These are phyloP conservation scores for Boletales sp. DNA, from an alignment of 768 basidiomycete genomes.

Conservation along the genomic window DNA sequence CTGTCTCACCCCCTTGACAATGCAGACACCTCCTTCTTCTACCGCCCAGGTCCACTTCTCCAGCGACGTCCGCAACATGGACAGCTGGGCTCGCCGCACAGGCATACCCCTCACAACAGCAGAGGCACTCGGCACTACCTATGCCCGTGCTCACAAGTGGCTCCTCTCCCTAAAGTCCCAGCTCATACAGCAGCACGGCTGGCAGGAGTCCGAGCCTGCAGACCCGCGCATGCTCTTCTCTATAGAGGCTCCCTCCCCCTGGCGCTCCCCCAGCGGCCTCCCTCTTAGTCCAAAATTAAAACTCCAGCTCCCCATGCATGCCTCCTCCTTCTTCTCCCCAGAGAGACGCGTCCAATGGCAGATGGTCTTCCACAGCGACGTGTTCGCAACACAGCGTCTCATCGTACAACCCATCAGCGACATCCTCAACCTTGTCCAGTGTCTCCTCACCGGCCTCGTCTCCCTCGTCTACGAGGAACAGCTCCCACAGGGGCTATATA, in stretches of 20 bases:
- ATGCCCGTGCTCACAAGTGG: conserved; percentile 80
- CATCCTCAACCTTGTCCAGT: conserved; percentile 65
- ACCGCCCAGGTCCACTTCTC: conserved; percentile 71
- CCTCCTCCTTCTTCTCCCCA: conserved; percentile 82
- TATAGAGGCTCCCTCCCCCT: conserved; percentile 74
- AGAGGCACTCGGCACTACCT: conserved; percentile 75
- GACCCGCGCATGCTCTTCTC: conserved; percentile 76
- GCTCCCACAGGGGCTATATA: conserved; percentile 64
- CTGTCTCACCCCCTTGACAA: conserved; percentile 1
- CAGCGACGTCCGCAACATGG: conserved; percentile 77
- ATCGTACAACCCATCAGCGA: conserved; percentile 67
- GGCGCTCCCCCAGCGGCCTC: conserved; percentile 71
- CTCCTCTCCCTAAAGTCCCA: conserved; percentile 56
- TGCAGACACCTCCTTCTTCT: conserved; percentile 33
- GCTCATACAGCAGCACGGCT: conserved; percentile 67
- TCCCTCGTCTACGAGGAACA: conserved; percentile 74
- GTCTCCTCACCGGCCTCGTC: conserved; percentile 68
- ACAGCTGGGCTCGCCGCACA: conserved; percentile 77
- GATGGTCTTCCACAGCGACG: conserved; percentile 83
- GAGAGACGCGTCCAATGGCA: conserved; percentile 85
- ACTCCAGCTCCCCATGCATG: conserved; percentile 72
- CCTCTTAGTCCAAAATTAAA: conserved; percentile 73
- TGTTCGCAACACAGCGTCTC: conserved; percentile 67
- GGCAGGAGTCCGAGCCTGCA: conserved; percentile 55
- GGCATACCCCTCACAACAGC: conserved; percentile 80